Base-by-base conservation (phyloP, 2,329 filamentous ascomycete species). In the Epicoccum nigrum region DNA sequence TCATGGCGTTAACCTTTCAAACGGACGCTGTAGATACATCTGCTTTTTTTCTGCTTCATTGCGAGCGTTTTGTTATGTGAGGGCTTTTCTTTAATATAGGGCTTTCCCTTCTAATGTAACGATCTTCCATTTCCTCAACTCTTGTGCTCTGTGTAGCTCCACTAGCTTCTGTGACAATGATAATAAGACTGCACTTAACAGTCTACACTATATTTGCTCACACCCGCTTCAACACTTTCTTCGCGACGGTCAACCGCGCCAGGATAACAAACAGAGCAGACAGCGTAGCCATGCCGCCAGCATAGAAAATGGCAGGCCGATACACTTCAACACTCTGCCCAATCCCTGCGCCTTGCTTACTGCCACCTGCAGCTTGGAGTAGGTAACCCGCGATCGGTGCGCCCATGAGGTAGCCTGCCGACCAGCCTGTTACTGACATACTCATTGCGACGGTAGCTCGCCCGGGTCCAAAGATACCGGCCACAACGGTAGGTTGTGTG, bases 301-400 rank as follows among this genome's bases (percentile, higher is more conserved):
- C 65, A 45, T 68, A 68, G 39, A 66, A 63, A 4, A 69, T 69
- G 6, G 66, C 63, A 31, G 66, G 64, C 4, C 64, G 58, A 37
- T 64, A 69, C 0, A 58, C 57, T 1, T 51, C 59, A 21, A 67
- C 37, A 13, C 55, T 55, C 12, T 41, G 50, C 9, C 59, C 49
- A 15, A 49, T 41, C 7, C 45, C 32, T 21, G 27, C 48, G 3
- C 35, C 45, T 6, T 55, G 50, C 5, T 38, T 59, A 19, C 42
- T 43, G 7, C 64, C 65, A 19, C 66, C 66, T 3, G 51, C 58
- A 8, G 64, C 59, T 32, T 66, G 50, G 2, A 69, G 47, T 13
- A 69, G 31, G 16, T 64, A 64, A 25, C 66, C 65, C 23, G 64
- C 66, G 30, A 68, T 66, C 4, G 65, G 65, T 7, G 61, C 55